phyloP scores from a whole-genome alignment of 306 rosid genomes.

The Bauhinia variegata region DNA sequence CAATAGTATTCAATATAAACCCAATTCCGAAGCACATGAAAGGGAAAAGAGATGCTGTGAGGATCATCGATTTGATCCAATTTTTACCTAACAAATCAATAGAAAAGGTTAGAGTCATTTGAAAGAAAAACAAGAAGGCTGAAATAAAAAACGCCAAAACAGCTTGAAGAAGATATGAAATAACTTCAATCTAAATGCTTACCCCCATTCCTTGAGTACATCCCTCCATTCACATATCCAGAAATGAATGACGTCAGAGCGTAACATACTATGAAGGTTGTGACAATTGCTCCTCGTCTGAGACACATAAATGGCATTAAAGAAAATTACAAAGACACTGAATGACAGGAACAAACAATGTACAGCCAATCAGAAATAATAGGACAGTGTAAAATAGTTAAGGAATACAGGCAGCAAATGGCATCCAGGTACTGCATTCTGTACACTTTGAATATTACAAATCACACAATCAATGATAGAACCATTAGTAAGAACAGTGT shows the following conservation, averaged over 20 bases:
- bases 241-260: constrained; percentile 98
- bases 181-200: constrained; percentile 33
- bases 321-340: constrained; percentile 28
- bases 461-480: not conserved
- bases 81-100: constrained; percentile 66
- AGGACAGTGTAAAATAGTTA: constrained; percentile 19
- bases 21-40: constrained; percentile 98
- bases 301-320: constrained; percentile 26
- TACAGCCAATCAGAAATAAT: constrained; percentile 8
- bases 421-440: constrained; percentile 12
- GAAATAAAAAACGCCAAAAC: too few relatives aligned
- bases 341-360: not conserved
- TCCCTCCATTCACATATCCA: constrained; percentile 99
- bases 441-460: constrained; percentile 14
- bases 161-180: too few relatives aligned
- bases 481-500: constrained; percentile 24
- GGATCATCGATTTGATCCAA: constrained; percentile 99
- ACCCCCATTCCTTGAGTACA: constrained; percentile 99
- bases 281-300: constrained; percentile 99
- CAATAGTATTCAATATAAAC: constrained; percentile 85
- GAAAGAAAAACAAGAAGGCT: constrained; percentile 14
- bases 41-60: constrained; percentile 95
- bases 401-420: constrained; percentile 27
- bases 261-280: constrained; percentile 96
- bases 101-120: constrained; percentile 9